Percentiles rank a stretch among this genome's conserved stretches.
These are phyloP conservation scores for Choanephora cucurbitarum DNA, from an alignment of 371 early-diverging fungal genomes.

Conservation along the genomic window DNA sequence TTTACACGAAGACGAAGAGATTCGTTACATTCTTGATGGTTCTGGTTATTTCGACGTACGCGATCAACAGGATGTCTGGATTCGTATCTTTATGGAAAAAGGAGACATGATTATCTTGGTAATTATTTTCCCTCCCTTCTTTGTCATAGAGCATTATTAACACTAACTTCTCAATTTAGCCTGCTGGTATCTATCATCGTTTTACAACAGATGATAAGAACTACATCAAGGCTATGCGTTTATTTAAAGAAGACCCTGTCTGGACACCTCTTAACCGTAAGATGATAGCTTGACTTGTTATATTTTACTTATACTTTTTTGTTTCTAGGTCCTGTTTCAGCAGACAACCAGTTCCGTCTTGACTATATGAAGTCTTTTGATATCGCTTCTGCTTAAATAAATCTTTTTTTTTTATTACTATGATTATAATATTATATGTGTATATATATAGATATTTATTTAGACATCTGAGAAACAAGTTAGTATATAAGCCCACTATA, in stretches of 20 bases:
- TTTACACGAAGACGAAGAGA: conserved; percentile 97
- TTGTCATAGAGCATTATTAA: neutral
- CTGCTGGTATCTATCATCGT: conserved; percentile 95
- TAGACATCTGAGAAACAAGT: conserved; percentile 17
- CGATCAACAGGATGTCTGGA: conserved; percentile 82
- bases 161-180: conserved; percentile 44
- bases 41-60: conserved; percentile 90
- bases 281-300: conserved; percentile 11
- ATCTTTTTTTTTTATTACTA: conserved; percentile 8
- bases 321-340: conserved; percentile 41
- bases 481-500: too few relatives aligned
- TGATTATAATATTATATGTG: too few relatives aligned
- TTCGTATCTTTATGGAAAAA: conserved; percentile 76
- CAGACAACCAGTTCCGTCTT: conserved; percentile 39
- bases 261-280: conserved; percentile 94
- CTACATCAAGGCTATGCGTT: conserved; percentile 88
- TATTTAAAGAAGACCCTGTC: conserved; percentile 93
- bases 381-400: conserved; percentile 24
- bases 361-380: conserved; percentile 33
- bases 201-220: conserved; percentile 87
- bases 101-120: conserved; percentile 91
- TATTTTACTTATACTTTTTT: neutral
- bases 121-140: conserved; percentile 11
- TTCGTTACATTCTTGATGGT: conserved; percentile 89
- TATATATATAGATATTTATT: too few relatives aligned